A percentile compares a stretch with the other conserved stretches of the same genome.
Conservation (phyloP, 2,329 filamentous ascomycete species). For the Thelonectria olida region DNA sequence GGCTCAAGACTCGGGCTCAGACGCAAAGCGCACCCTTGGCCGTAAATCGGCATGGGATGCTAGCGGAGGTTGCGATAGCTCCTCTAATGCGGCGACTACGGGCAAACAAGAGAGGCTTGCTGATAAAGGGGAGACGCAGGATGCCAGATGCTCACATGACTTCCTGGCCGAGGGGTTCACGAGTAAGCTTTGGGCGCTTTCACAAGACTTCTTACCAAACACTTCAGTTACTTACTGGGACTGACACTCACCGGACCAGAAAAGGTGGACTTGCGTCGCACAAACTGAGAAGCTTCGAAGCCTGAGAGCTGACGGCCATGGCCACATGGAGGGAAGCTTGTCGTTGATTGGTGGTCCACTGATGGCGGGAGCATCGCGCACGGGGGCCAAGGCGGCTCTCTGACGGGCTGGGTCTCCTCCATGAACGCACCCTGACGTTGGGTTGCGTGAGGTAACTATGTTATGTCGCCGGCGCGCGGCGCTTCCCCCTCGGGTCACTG, state of each 20-base stretch:
- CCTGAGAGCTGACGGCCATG: slow-evolving; percentile 35
- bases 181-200: slow-evolving; percentile 10
- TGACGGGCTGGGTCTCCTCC: slow-evolving; percentile 42
- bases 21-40: slow-evolving; percentile 15
- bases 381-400: slow-evolving; percentile 40
- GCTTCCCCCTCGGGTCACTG: slow-evolving; percentile 11
- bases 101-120: background rate
- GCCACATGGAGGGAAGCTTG: slow-evolving; percentile 42
- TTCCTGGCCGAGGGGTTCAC: slow-evolving; percentile 2
- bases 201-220: slow-evolving; percentile 2
- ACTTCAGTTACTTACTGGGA: no score
- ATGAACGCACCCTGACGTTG: background rate
- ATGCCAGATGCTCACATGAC: slow-evolving; percentile 18
- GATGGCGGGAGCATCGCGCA: slow-evolving; percentile 41
- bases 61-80: slow-evolving; percentile 7
- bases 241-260: background rate
- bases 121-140: slow-evolving; percentile 8
- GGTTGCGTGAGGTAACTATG: slow-evolving; percentile 4
- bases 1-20: background rate
- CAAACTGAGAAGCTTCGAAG: slow-evolving; percentile 23
- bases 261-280: background rate
- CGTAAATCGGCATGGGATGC: slow-evolving; percentile 15
- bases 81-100: no score
- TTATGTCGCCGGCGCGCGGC: background rate
- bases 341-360: slow-evolving; percentile 44